Percentiles rank a stretch among this genome's conserved stretches.
These are phyloP conservation scores for Leccinum disarticulatum DNA, from an alignment of 768 basidiomycete species.

Conservation along the genomic window DNA sequence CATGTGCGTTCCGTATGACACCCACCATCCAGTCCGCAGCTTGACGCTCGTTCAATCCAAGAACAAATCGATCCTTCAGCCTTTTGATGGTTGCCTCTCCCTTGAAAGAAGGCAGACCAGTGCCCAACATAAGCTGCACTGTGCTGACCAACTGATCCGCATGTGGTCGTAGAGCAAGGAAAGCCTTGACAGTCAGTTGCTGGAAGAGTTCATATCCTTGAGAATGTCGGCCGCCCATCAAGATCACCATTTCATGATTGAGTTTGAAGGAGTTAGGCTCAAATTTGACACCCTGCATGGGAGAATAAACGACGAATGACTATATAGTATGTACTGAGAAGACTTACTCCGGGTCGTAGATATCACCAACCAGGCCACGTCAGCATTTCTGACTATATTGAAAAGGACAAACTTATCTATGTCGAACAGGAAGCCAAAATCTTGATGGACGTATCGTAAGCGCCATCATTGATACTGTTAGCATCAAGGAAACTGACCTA, in stretches of 20 bases:
- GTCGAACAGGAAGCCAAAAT: conserved; percentile 96
- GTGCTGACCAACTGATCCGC: conserved; percentile 88
- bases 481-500: conserved; percentile 57
- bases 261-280: conserved; percentile 98
- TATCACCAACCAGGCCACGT: conserved; percentile 26
- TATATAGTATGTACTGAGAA: background rate
- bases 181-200: conserved; percentile 92
- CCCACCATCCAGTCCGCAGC: conserved; percentile 94
- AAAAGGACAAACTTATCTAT: conserved; percentile 78
- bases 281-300: conserved; percentile 89
- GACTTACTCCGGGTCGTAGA: conserved; percentile 61
- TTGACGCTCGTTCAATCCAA: conserved; percentile 79
- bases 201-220: conserved; percentile 95
- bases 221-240: conserved; percentile 95
- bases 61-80: conserved; percentile 82
- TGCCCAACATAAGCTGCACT: conserved; percentile 91
- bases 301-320: conserved; percentile 7
- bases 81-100: conserved; percentile 90
- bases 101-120: conserved; percentile 94
- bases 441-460: conserved; percentile 39
- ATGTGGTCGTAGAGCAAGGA: conserved; percentile 94
- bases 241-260: conserved; percentile 95
- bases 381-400: conserved; percentile 17
- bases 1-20: conserved; percentile 88
- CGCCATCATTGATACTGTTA: background rate